phyloP scores from a whole-genome alignment of 176 grass and related monocot species.

The Bothriochloa decipiens region DNA sequence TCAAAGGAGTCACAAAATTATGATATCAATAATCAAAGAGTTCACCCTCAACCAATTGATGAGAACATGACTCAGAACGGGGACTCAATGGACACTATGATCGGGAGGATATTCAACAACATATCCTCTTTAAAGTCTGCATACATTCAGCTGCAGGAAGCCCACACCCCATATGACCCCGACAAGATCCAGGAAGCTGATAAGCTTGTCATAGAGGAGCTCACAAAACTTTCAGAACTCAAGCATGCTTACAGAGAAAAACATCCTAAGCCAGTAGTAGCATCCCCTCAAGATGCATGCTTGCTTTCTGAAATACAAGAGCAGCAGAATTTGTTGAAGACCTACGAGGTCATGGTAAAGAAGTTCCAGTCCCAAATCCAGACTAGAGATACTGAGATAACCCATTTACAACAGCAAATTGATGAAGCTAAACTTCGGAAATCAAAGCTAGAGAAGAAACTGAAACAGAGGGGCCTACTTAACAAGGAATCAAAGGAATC shows the following conservation, averaged over 20 bases:
- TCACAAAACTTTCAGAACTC: constrained; percentile 90
- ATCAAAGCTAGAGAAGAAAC: constrained; percentile 91
- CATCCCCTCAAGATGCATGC: constrained; percentile 80
- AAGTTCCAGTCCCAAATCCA: constrained; percentile 98
- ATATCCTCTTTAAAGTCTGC: constrained; percentile 93
- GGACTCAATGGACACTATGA: constrained; percentile 68
- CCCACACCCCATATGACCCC: constrained; percentile 94
- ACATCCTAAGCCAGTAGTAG: constrained; percentile 78
- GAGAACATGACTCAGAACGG: constrained; percentile 78
- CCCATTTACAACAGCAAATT: constrained; percentile 73
- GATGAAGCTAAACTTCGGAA: constrained; percentile 82
- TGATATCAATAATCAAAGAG: constrained; percentile 88
- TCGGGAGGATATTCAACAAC: constrained; percentile 80
- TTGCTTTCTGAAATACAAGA: constrained; percentile 93
- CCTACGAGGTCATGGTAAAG: constrained; percentile 95
- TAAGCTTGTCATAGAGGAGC: constrained; percentile 94
- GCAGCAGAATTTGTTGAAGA: constrained; percentile 93
- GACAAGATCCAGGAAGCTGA: constrained; percentile 87
- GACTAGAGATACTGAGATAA: constrained; percentile 81
- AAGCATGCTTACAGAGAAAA: constrained; percentile 95
- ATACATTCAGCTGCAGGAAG: constrained; percentile 95
- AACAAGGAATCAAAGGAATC: constrained; percentile 77
- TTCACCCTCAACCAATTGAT: constrained; percentile 92
- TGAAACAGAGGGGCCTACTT: constrained; percentile 85
- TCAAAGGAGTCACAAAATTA: constrained; percentile 69